Evolutionary conservation across 148 eudicot genomes (phyloP).

Genomic region (Bassia scoparia): DNA sequence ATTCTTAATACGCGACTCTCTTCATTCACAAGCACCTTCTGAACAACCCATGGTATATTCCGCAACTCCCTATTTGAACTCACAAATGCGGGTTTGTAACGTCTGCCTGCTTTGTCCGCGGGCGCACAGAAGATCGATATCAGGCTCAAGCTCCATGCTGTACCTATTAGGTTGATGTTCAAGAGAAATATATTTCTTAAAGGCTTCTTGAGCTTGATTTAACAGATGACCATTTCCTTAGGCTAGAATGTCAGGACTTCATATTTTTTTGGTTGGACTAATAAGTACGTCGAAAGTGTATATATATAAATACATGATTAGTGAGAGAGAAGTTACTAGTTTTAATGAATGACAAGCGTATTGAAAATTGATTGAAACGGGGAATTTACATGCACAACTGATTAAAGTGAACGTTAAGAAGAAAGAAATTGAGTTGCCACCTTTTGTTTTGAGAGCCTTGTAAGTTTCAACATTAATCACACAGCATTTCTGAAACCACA

Average conservation of each 20-base stretch:
- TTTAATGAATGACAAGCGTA: slow-evolving; percentile 25
- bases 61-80: slow-evolving; percentile 19
- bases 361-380: slow-evolving; percentile 18
- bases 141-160: slow-evolving; percentile 20
- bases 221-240: slow-evolving; percentile 26
- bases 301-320: background rate
- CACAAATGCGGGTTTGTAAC: slow-evolving; percentile 27
- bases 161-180: slow-evolving; percentile 14
- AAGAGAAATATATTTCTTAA: slow-evolving; percentile 24
- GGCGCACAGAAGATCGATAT: slow-evolving; percentile 3
- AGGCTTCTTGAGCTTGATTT: slow-evolving; percentile 24
- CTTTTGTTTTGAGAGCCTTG: slow-evolving; percentile 8
- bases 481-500: background rate
- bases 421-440: background rate
- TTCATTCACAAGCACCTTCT: background rate
- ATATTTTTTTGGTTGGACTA: background rate
- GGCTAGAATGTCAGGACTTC: background rate
- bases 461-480: slow-evolving; percentile 21
- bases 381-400: slow-evolving; percentile 22
- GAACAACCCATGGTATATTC: slow-evolving; percentile 22
- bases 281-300: background rate
- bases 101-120: slow-evolving; percentile 11
- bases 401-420: slow-evolving; percentile 29
- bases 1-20: background rate
- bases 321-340: slow-evolving; percentile 12